These are phyloP conservation scores for Aspergillus sp. DNA, from an alignment of 2,329 filamentous ascomycete genomes.

Conservation along the genomic window DNA sequence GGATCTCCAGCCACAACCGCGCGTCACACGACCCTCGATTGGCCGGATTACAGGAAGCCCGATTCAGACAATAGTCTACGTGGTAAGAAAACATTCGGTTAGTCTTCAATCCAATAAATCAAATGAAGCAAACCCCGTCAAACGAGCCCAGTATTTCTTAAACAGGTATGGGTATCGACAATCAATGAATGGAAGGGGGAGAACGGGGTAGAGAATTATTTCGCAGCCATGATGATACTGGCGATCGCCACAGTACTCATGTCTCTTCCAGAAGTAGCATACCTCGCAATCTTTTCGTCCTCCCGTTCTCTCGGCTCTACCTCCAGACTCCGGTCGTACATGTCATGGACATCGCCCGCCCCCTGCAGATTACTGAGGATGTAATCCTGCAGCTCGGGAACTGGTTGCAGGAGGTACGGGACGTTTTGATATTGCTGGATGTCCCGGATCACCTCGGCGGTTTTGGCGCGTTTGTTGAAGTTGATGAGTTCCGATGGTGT, in stretches of 20 bases:
- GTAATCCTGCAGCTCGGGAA: constrained; percentile 92
- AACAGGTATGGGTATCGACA: constrained; percentile 29
- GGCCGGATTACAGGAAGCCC: constrained; percentile 42
- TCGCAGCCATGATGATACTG: constrained; percentile 30
- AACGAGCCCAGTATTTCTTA: constrained; percentile 4
- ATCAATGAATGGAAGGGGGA: constrained; percentile 13
- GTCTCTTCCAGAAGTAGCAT: constrained; percentile 43
- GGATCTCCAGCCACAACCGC: constrained; percentile 4
- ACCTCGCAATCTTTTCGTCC: constrained; percentile 99
- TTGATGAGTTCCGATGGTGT: constrained; percentile 98
- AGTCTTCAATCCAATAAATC: constrained; percentile 28
- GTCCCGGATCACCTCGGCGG: constrained; percentile 94
- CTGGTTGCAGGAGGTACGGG: constrained; percentile 86
- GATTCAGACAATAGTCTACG: constrained; percentile 49
- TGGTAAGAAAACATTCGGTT: constrained; percentile 27
- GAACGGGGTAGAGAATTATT: constrained; percentile 23
- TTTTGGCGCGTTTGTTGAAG: constrained; percentile 97
- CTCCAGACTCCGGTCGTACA: constrained; percentile 95
- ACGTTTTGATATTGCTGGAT: constrained; percentile 99
- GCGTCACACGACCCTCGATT: constrained; percentile 6
- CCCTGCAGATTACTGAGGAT: constrained; percentile 95
- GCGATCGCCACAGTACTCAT: constrained; percentile 32
- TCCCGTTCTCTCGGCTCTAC: constrained; percentile 94
- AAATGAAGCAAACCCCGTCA: constrained; percentile 11
- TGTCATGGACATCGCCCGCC: constrained; percentile 94